Conservation (phyloP, 1,139 yeast species). For the Candida sanyaensis region DNA sequence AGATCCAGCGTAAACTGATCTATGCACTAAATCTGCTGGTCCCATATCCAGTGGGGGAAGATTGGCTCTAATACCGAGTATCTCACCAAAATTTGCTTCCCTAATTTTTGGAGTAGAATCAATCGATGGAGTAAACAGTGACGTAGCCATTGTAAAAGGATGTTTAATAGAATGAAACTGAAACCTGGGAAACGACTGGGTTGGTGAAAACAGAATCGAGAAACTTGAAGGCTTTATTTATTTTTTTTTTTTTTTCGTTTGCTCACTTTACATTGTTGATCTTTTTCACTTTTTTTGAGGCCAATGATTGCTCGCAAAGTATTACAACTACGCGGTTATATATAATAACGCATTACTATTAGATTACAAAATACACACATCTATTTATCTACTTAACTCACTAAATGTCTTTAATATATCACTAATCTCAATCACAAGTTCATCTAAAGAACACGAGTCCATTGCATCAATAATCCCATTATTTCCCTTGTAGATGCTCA, state of each 20-base stretch:
- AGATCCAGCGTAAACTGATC: constrained; percentile 39
- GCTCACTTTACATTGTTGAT: neutral
- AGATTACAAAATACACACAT: constrained; percentile 1
- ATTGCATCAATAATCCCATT: constrained; percentile 26
- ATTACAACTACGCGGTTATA: neutral
- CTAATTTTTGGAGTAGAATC: constrained; percentile 22
- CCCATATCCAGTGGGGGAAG: constrained; percentile 26
- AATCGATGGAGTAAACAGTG: neutral
- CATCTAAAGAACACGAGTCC: constrained; percentile 22
- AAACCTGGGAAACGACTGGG: neutral
- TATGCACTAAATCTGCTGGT: constrained; percentile 43
- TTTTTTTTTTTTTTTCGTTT: neutral
- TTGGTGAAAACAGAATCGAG: neutral
- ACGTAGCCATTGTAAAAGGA: neutral
- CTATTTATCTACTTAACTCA: constrained; percentile 4
- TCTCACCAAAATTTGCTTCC: constrained; percentile 31
- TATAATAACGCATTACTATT: too few species aligned
- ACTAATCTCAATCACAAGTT: constrained; percentile 29
- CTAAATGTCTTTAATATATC: constrained; percentile 16
- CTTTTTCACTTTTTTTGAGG: neutral
- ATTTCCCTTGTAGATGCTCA: constrained; percentile 25
- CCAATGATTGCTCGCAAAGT: neutral
- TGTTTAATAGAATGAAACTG: neutral
- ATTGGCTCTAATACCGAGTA: constrained; percentile 25
- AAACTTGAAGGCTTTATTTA: neutral